Base-by-base conservation (phyloP, 75 land plant genomes). In the Ceratopteris richardii region DNA sequence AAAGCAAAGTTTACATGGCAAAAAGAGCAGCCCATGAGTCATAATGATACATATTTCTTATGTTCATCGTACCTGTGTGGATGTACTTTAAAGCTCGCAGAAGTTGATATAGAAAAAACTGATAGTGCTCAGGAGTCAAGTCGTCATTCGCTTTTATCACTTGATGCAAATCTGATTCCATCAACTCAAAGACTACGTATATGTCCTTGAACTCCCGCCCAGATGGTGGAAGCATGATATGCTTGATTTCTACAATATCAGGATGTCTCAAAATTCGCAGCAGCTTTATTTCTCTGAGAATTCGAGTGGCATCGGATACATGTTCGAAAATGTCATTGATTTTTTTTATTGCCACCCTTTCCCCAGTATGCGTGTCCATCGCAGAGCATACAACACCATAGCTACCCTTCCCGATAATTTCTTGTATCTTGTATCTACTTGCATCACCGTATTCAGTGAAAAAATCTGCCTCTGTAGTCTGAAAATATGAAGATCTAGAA, bases 401-500 rank as follows among this genome's bases (percentile, higher is more conserved):
- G 69, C 95, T 89, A 50, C 95, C 95, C 63, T 89, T 89, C 14
- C 95, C 95, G 11, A 89, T 68, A 27, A 89, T 83, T 69, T 89
- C 95, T 42, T 76, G 80, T 22, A 90, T 66, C 43, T 83, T 76
- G 63, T 87, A 90, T 26, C 79, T 68, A 60, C 62, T 82, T 19
- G 85, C 91, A 61, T 90, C 96, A n/a, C 87, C 90, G 71, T 90
- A 90, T 50, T 90, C 96, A 0, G 96, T 83, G 65, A 86, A 82
- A 55, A 86, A 90, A 57, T 90, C 87, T 0, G 33, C 28, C 31
- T 65, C 37, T 33, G 37, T 3, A 9, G 3, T 33, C 37, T 33
- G 37, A 9, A 3, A 33, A 4, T 3, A 3, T 4, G 9, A 33
- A 33, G 7, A 33, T 33, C 37, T 4, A 33, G 9, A 4, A 33